A percentile compares a stretch with the other conserved stretches of the same genome.
These are phyloP conservation scores for Botryobasidium botryosum DNA, from an alignment of 768 basidiomycete species.

Conservation along the genomic window DNA sequence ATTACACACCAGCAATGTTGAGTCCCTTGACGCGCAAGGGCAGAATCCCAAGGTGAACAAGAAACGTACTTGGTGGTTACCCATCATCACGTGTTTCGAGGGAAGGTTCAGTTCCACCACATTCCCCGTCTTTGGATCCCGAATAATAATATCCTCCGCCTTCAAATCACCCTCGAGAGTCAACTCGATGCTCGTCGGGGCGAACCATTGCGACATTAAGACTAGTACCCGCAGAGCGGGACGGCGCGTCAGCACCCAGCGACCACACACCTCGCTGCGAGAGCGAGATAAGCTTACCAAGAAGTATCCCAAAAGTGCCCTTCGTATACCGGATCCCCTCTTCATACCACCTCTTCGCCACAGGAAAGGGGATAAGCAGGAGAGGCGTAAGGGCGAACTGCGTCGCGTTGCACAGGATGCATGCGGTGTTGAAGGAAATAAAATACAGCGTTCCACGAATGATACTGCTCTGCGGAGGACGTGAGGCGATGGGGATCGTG, in stretches of 20 bases:
- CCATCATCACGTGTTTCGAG: constrained; percentile 63
- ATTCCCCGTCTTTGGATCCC: constrained; percentile 33
- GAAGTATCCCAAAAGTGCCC: constrained; percentile 57
- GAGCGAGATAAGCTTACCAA: constrained; percentile 33
- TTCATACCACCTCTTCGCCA: constrained; percentile 40
- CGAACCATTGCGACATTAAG: constrained; percentile 66
- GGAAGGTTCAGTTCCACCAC: constrained; percentile 52
- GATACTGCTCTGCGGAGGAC: too few species aligned
- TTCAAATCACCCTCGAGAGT: constrained; percentile 57
- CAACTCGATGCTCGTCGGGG: constrained; percentile 52
- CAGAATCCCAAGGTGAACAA: not conserved
- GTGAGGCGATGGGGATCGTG: too few species aligned
- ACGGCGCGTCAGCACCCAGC: not conserved
- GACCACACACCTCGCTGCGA: not conserved
- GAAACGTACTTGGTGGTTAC: constrained; percentile 73
- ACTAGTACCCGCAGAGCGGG: constrained; percentile 26
- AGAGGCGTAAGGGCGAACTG: too few species aligned
- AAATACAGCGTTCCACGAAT: too few species aligned
- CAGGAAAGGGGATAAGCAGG: constrained; percentile 40
- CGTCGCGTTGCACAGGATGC: too few species aligned
- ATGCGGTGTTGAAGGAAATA: too few species aligned
- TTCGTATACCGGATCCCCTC: constrained; percentile 66
- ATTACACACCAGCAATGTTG: not conserved
- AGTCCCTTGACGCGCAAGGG: not conserved
- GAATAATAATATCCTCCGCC: constrained; percentile 37